These are phyloP conservation scores for Candida tropicalis DNA, from an alignment of 1,139 yeast genomes.

Conservation along the genomic window DNA sequence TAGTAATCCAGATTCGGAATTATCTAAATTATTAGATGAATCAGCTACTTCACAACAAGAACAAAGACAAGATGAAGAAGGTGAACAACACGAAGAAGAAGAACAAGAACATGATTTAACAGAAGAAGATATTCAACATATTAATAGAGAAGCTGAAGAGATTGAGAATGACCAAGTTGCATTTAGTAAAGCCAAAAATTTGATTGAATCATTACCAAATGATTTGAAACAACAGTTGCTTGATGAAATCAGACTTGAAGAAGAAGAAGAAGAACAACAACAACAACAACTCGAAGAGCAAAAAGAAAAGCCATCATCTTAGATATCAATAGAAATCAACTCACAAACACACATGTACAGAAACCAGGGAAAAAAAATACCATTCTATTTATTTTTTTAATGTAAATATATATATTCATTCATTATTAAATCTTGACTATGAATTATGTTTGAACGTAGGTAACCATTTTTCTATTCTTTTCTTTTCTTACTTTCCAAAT, in stretches of 20 bases:
- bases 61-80: conserved; percentile 23
- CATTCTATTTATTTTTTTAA: conserved; percentile 4
- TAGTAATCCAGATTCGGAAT: conserved; percentile 45
- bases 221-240: conserved; percentile 36
- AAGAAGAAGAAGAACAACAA: conserved; percentile 26
- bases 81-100: conserved; percentile 25
- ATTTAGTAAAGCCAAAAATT: conserved; percentile 28
- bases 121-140: conserved; percentile 24
- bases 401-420: conserved; percentile 7
- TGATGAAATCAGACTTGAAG: conserved; percentile 24
- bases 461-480: too few relatives aligned
- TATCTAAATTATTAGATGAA: conserved; percentile 47
- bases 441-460: too few relatives aligned
- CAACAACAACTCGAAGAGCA: conserved; percentile 3
- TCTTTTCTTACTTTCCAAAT: too few relatives aligned
- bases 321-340: background rate
- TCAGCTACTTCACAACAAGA: conserved; percentile 28
- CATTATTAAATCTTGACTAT: too few relatives aligned
- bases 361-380: too few relatives aligned
- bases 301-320: background rate
- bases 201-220: conserved; percentile 43
- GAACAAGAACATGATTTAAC: conserved; percentile 23
- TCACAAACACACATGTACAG: background rate
- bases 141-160: conserved; percentile 30
- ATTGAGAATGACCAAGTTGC: conserved; percentile 24